A percentile compares a stretch with the other conserved stretches of the same genome.
phyloP scores from a whole-genome alignment of 208 protist genomes.

The Angomonas ambiguus region DNA sequence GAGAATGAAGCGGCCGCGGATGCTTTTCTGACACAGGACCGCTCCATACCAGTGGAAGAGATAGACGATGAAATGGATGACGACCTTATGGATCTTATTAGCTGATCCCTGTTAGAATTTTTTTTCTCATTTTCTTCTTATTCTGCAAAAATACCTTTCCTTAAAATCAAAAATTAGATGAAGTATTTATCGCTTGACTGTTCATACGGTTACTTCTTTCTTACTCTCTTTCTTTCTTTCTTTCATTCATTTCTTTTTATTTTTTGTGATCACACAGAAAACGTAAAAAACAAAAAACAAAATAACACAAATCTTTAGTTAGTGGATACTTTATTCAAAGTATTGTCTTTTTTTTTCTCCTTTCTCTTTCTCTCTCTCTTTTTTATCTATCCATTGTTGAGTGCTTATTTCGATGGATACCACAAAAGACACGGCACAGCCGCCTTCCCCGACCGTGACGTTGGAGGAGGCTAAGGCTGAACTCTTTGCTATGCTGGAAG shows the following conservation, averaged over 20 bases:
- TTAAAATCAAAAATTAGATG: too few species aligned
- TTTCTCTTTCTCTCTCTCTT: slow-evolving; percentile 4
- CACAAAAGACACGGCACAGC: slow-evolving; percentile 26
- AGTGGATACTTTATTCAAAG: too few species aligned
- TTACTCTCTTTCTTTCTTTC: slow-evolving; percentile 13
- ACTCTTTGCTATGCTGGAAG: slow-evolving; percentile 26
- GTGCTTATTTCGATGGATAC: background rate
- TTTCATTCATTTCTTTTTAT: slow-evolving; percentile 3
- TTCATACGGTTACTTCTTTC: background rate
- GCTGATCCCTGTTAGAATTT: slow-evolving; percentile 1
- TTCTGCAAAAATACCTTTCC: background rate
- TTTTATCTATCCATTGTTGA: slow-evolving; percentile 11
- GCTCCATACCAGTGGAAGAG: slow-evolving; percentile 12
- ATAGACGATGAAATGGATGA: slow-evolving; percentile 19
- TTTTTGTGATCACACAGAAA: background rate
- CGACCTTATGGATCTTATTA: slow-evolving; percentile 23
- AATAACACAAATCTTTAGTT: too few species aligned
- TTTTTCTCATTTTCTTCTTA: background rate
- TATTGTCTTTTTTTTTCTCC: background rate
- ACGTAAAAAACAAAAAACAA: slow-evolving; percentile 4
- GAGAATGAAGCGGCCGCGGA: slow-evolving; percentile 23
- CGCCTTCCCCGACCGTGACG: slow-evolving; percentile 43
- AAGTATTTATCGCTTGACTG: background rate
- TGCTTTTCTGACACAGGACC: slow-evolving; percentile 27
- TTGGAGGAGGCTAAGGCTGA: slow-evolving; percentile 13